Percentiles rank a stretch among this genome's conserved stretches.
These are phyloP conservation scores for Wickerhamia fluorescens DNA, from an alignment of 805 yeast genomes.

Conservation along the genomic window DNA sequence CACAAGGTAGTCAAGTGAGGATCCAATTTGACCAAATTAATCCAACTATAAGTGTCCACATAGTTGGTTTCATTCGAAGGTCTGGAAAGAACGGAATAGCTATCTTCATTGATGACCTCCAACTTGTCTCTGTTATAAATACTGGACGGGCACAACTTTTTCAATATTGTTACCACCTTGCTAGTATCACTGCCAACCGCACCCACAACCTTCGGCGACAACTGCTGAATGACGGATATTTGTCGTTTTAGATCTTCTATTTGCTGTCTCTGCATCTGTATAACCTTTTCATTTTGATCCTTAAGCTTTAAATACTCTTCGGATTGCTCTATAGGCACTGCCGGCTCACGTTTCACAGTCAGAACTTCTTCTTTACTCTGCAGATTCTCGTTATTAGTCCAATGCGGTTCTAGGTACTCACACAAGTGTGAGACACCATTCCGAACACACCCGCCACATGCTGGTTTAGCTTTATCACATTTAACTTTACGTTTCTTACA, in stretches of 20 bases:
- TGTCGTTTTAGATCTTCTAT: conserved; percentile 27
- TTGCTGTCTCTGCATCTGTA: conserved; percentile 20
- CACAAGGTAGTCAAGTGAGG: conserved; percentile 35
- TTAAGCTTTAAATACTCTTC: conserved; percentile 13
- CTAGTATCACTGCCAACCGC: background rate
- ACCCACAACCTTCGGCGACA: conserved; percentile 4
- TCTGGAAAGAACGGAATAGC: conserved; percentile 6
- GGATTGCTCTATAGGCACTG: conserved; percentile 1
- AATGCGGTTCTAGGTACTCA: conserved; percentile 33
- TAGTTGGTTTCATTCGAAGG: conserved; percentile 3
- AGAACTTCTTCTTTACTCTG: background rate
- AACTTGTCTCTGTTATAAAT: conserved; percentile 6
- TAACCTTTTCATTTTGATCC: conserved; percentile 13
- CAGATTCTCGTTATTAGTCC: too few species aligned
- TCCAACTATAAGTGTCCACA: conserved; percentile 31
- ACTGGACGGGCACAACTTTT: conserved; percentile 14
- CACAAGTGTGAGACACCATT: conserved; percentile 36
- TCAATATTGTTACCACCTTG: conserved; percentile 11
- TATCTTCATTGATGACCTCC: conserved; percentile 12
- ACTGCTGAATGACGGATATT: conserved; percentile 12
- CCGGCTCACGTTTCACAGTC: too few species aligned
- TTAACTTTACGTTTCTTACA: conserved; percentile 37
- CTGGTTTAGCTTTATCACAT: conserved; percentile 35
- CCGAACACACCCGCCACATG: conserved; percentile 35
- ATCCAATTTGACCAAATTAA: conserved; percentile 31